phyloP scores from a whole-genome alignment of 495 filamentous ascomycete genomes.

The Sabuloglossum arenarium region DNA sequence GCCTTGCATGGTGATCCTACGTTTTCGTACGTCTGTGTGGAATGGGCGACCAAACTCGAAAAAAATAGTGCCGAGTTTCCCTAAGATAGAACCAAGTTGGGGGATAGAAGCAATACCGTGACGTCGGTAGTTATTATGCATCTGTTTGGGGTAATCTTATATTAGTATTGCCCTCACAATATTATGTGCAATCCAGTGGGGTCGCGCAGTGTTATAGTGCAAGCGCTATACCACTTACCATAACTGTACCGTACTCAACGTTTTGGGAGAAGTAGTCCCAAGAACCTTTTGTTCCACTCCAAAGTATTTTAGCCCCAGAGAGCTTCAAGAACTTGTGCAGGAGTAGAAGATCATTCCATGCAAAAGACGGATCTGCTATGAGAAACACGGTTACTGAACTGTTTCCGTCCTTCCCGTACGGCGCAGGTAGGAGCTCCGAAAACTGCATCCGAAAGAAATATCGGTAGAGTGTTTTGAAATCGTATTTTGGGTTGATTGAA shows the following conservation, averaged over 20 bases:
- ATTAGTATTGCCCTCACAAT: background rate
- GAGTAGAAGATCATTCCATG: background rate
- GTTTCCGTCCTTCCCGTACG: background rate
- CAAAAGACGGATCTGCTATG: background rate
- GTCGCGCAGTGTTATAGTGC: background rate
- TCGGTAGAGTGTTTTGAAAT: background rate
- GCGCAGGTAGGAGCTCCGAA: background rate
- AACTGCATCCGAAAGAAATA: background rate
- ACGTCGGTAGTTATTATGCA: background rate
- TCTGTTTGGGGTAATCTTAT: background rate
- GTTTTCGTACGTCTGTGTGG: background rate
- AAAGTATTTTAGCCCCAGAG: background rate
- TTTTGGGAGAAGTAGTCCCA: constrained; percentile 4
- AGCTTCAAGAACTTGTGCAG: background rate
- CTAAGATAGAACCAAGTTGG: background rate
- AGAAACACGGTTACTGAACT: background rate
- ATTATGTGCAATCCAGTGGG: background rate
- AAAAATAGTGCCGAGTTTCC: background rate
- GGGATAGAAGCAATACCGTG: background rate
- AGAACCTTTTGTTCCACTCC: background rate
- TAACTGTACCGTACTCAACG: background rate
- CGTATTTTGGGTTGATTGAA: background rate
- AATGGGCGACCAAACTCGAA: background rate
- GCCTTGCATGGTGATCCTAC: background rate
- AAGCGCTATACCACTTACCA: background rate